phyloP scores from a whole-genome alignment of 768 basidiomycete species.

The Myochromella boudieri region DNA sequence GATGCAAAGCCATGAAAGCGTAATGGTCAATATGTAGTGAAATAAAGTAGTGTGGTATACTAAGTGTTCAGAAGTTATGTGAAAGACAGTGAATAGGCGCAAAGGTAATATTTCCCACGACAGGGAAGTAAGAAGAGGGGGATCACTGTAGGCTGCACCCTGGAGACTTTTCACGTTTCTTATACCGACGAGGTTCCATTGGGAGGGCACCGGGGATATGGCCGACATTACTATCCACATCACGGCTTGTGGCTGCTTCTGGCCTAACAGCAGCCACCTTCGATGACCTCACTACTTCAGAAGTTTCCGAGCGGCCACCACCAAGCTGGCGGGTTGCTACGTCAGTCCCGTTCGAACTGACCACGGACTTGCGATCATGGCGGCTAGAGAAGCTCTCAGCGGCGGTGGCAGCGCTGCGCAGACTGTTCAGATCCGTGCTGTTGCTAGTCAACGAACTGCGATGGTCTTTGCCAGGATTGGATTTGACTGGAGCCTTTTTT shows the following conservation, averaged over 20 bases:
- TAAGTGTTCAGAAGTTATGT: background rate
- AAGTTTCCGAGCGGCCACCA: slow-evolving; percentile 9
- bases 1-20: slow-evolving; percentile 9
- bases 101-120: background rate
- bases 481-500: slow-evolving; percentile 6
- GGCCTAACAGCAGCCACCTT: slow-evolving; percentile 27
- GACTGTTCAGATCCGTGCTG: slow-evolving; percentile 49
- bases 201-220: slow-evolving; percentile 33
- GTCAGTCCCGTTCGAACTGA: slow-evolving; percentile 9
- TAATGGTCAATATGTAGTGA: slow-evolving; percentile 8
- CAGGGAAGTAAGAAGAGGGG: background rate
- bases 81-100: slow-evolving; percentile 5
- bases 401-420: slow-evolving; percentile 45
- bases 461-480: slow-evolving; percentile 31
- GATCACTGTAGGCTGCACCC: slow-evolving; percentile 43
- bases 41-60: slow-evolving; percentile 17
- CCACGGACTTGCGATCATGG: slow-evolving; percentile 11
- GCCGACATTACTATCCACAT: slow-evolving; percentile 16
- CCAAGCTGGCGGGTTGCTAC: slow-evolving; percentile 11
- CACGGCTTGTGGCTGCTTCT: slow-evolving; percentile 29
- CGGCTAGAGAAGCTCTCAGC: slow-evolving; percentile 30
- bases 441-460: slow-evolving; percentile 57
- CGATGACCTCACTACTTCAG: slow-evolving; percentile 27
- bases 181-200: slow-evolving; percentile 25
- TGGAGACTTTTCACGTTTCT: slow-evolving; percentile 35